Evolutionary conservation across 495 filamentous ascomycete genomes (phyloP), one percentile per base, ranked within the genome.

Genomic region (Penicillium cosmopolitanum): DNA sequence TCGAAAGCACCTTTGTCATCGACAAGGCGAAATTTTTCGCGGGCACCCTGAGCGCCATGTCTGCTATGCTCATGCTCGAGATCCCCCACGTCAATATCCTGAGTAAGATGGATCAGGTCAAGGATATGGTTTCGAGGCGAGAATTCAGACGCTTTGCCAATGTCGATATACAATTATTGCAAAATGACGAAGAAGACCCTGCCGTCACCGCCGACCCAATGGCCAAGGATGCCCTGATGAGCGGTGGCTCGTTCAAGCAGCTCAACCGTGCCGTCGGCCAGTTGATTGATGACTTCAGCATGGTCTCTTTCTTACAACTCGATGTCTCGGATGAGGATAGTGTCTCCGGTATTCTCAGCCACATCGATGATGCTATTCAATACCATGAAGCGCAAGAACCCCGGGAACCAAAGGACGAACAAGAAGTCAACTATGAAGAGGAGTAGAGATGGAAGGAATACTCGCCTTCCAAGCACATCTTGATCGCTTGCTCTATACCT

Each of bases 21-120:
- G 95, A 98, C 75, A 87, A 91, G 60, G 89, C 95, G 64, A 98
- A 98, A 71, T 98, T 93, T 82, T 98, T 98, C 69, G 89, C 95
- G 1, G 95, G 95, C 13, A 96, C 95, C 2, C 76, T 98, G 58
- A 93, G 89, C 66, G 95, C 95, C 48, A 97, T 98, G 94, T 95
- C 90, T 55, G 93, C 95, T 35, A 98, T 98, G 95, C 84, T 97
- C 61, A 93, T 97, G 92, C 82, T 98, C 46, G 95, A 97, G 76
- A 84, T 97, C 60, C 95, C 95, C 3, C 95, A 98, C 67, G 79
- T 98, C 66, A 97, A 97, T 68, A 87, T 97, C 55, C 80, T 98
- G 61, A 92, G 85, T 60, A 98, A 98, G 81, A 97, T 98, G 93
- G 95, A 97, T 70, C 85, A 97, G 52, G 84, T 97, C 55, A 92